phyloP scores from a whole-genome alignment of 257 asterid species.

The Coffea eugenioides region DNA sequence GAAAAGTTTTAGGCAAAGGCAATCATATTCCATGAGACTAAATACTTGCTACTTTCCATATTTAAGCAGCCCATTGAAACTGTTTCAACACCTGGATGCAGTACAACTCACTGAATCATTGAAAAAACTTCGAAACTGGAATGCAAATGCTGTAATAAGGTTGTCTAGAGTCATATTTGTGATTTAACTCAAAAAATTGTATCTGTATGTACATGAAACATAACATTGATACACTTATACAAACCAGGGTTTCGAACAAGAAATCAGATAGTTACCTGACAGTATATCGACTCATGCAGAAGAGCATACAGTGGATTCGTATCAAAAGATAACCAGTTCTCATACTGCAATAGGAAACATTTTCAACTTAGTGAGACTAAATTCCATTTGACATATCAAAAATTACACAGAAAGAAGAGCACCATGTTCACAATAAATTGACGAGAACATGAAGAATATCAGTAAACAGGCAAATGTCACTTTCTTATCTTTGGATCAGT shows the following conservation, averaged over 20 bases:
- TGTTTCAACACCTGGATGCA: neutral
- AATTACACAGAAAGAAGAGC: neutral
- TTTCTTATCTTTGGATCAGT: neutral
- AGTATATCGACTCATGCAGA: slow-evolving; percentile 88
- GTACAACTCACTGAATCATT: neutral
- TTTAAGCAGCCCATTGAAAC: neutral
- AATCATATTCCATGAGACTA: neutral
- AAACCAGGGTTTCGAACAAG: neutral
- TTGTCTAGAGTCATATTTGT: neutral
- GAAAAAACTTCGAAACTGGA: neutral
- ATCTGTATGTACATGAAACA: neutral
- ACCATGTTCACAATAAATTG: neutral
- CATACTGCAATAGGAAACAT: slow-evolving; percentile 60
- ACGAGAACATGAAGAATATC: neutral
- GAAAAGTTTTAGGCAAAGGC: neutral
- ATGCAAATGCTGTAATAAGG: neutral
- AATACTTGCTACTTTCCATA: neutral
- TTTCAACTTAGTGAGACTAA: slow-evolving; percentile 18
- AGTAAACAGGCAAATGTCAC: neutral
- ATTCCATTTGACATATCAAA: neutral
- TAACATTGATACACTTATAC: neutral
- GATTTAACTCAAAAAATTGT: neutral
- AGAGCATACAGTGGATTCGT: slow-evolving; percentile 86
- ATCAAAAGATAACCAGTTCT: slow-evolving; percentile 72
- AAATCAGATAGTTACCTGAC: slow-evolving; percentile 56